phyloP scores from a whole-genome alignment of 768 basidiomycete genomes.

The Mycena latifolia region DNA sequence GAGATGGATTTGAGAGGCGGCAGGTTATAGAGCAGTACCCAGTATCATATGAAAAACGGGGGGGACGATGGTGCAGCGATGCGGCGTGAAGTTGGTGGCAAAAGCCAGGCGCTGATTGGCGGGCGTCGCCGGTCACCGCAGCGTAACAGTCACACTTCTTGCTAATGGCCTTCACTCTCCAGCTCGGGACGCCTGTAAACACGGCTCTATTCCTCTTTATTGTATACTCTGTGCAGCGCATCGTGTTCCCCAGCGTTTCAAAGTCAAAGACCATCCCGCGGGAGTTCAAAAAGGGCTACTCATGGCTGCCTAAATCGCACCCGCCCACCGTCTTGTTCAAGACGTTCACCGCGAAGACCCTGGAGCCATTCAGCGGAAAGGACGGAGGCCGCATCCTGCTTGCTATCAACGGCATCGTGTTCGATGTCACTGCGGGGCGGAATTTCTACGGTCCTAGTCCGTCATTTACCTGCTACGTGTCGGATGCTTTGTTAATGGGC shows the following conservation, averaged over 20 bases:
- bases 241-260: slow-evolving; percentile 77
- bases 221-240: slow-evolving; percentile 79
- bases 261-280: slow-evolving; percentile 63
- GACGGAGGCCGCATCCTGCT: slow-evolving; percentile 83
- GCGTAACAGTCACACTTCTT: too few species aligned
- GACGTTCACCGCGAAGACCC: slow-evolving; percentile 83
- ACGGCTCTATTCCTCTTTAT: slow-evolving; percentile 84
- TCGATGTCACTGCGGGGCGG: slow-evolving; percentile 91
- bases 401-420: slow-evolving; percentile 89
- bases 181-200: slow-evolving; percentile 82
- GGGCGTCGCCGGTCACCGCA: too few species aligned
- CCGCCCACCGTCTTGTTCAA: slow-evolving; percentile 83
- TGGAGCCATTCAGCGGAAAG: slow-evolving; percentile 74
- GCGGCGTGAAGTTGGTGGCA: neutral
- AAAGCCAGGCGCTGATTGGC: neutral
- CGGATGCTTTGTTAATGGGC: slow-evolving; percentile 10
- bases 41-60: slow-evolving; percentile 20
- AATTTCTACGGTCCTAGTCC: slow-evolving; percentile 96
- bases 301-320: slow-evolving; percentile 91
- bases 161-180: slow-evolving; percentile 59
- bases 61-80: too few species aligned
- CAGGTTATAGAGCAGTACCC: too few species aligned
- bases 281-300: slow-evolving; percentile 88
- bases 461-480: slow-evolving; percentile 41
- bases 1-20: too few species aligned